phyloP scores from a whole-genome alignment of 768 basidiomycete species.

The Mycena olivaceomarginata region DNA sequence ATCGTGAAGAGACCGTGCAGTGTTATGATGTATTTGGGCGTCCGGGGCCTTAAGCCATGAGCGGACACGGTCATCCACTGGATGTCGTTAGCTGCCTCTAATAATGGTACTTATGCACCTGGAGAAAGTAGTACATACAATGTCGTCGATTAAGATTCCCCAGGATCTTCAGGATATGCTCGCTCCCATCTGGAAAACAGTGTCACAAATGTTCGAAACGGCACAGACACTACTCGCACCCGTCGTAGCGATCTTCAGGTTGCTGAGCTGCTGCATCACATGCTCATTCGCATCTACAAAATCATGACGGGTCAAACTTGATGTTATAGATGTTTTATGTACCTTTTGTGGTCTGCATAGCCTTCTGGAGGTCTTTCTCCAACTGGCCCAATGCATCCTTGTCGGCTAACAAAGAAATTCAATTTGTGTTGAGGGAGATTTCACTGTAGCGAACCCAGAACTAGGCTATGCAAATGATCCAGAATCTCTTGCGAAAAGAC shows the following conservation, averaged over 20 bases:
- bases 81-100: background rate
- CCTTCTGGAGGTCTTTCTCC: background rate
- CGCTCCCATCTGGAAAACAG: background rate
- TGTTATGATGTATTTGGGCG: background rate
- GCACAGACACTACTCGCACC: background rate
- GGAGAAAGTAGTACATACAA: background rate
- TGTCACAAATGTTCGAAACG: background rate
- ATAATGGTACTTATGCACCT: no score
- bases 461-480: conserved; percentile 7
- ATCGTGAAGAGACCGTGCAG: background rate
- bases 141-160: background rate
- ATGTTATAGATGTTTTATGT: background rate
- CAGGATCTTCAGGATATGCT: no score
- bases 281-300: background rate
- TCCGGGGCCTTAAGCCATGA: background rate
- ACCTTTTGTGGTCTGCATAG: background rate
- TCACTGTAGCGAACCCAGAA: background rate
- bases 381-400: background rate
- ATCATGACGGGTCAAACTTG: background rate
- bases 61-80: background rate
- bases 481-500: conserved; percentile 10
- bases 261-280: background rate
- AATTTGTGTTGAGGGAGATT: background rate
- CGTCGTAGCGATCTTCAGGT: background rate
- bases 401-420: background rate